Base-by-base conservation (phyloP, 2,329 filamentous ascomycete genomes). In the Aspergillus melleus region DNA sequence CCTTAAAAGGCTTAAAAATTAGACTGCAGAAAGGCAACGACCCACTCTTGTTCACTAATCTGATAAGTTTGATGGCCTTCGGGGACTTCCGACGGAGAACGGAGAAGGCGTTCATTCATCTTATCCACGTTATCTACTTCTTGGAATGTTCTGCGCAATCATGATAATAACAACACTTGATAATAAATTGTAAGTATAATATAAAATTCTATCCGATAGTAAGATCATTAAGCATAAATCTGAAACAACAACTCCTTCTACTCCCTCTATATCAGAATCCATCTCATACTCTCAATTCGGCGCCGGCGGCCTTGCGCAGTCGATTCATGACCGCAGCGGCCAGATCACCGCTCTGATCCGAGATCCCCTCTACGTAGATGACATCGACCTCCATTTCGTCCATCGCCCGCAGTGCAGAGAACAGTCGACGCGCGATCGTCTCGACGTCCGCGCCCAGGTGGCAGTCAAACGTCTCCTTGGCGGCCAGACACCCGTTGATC, bases 351-450 rank as follows among this genome's bases (percentile, higher is more conserved):
- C 89, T 86, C 61, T 72, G 67, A 56, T 90, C 90, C 20, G 80
- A 76, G 59, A 97, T 90, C 2, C 94, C 94, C 74, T 99, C 95
- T 11, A 98, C 91, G 67, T 93, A 90, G 55, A 99, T 97, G 20
- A 90, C 82, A 71, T 95, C 88, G 4, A 92, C 92, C 30, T 87
- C 85, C 63, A 87, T 83, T 68, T 88, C 86, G 74, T 99, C 95
- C 63, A 99, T 83, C 66, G 93, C 90, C 55, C 95, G 84, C 56
- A 99, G 80, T 1, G 92, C 91, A 12, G 91, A 91, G 74, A 99
- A 99, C 14, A 99, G 80, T 0, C 91, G 90, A 67, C 93, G 87
- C 1, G 95, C 94, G 67, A 99, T 92, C 32, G 85, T 85, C 65
- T 86, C 85, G 0, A 87, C 88, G 49, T 90, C 85, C 16, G 77